These are phyloP conservation scores for Solanum chiquidenum DNA, from an alignment of 257 asterid genomes.

Conservation along the genomic window DNA sequence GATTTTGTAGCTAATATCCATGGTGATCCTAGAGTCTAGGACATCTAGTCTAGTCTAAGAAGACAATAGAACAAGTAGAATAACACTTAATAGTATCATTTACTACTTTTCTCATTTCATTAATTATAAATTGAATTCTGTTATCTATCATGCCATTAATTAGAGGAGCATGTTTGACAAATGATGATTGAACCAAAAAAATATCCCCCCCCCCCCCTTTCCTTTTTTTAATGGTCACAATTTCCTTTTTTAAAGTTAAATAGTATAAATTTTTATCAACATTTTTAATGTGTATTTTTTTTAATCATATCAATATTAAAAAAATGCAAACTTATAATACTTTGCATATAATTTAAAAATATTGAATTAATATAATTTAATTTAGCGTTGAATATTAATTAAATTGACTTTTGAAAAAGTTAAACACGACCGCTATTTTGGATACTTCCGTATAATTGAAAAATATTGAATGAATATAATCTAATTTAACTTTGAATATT, in stretches of 20 bases:
- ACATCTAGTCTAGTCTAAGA: background rate
- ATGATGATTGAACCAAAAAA: background rate
- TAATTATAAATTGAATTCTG: background rate
- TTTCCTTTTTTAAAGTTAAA: background rate
- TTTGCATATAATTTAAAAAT: background rate
- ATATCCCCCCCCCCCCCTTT: background rate
- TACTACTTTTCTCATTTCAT: background rate
- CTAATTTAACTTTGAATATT: background rate
- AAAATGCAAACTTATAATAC: background rate
- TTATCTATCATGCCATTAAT: background rate
- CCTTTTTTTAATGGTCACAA: background rate
- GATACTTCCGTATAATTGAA: too few species aligned
- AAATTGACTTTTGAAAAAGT: background rate
- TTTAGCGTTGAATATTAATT: too few species aligned
- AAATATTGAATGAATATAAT: too few species aligned
- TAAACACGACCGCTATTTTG: background rate
- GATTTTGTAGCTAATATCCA: background rate
- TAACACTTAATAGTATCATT: background rate
- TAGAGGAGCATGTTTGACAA: background rate
- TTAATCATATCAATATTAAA: background rate
- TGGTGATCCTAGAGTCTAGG: background rate
- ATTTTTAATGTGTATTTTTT: background rate
- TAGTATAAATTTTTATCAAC: background rate
- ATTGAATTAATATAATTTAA: too few species aligned
- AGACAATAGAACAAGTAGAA: background rate